These are phyloP conservation scores for Pestalotiopsis sp. DNA, from an alignment of 2,329 filamentous ascomycete species.

Conservation along the genomic window DNA sequence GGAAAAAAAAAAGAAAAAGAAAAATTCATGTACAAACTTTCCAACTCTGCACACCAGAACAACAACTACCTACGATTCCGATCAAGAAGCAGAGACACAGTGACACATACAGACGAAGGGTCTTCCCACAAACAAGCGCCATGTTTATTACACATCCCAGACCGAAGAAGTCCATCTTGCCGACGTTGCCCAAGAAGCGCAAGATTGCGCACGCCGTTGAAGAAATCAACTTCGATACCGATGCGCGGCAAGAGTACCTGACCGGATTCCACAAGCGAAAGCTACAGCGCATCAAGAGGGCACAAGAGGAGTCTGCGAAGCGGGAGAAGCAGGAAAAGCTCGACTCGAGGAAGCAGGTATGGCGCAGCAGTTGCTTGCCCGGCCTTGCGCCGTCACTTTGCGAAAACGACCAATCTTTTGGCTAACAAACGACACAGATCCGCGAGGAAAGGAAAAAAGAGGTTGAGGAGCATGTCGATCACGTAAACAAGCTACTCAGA, in stretches of 20 bases:
- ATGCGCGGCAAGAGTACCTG: slow-evolving; percentile 82
- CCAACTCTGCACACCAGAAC: not conserved
- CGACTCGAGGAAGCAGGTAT: slow-evolving; percentile 74
- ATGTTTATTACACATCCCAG: slow-evolving; percentile 60
- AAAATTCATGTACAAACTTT: not conserved
- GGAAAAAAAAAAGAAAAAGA: slow-evolving; percentile 8
- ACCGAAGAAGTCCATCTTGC: slow-evolving; percentile 59
- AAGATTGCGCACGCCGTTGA: slow-evolving; percentile 66
- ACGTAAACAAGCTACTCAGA: slow-evolving; percentile 71
- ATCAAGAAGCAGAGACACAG: not conserved
- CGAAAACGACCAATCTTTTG: not conserved
- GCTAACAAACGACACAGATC: slow-evolving; percentile 55
- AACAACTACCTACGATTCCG: not conserved
- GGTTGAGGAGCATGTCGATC: slow-evolving; percentile 78
- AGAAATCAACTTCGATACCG: slow-evolving; percentile 83
- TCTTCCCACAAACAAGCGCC: not conserved
- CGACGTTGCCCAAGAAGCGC: slow-evolving; percentile 67
- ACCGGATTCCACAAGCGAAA: slow-evolving; percentile 98
- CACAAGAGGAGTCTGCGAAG: slow-evolving; percentile 79
- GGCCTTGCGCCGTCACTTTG: not conserved
- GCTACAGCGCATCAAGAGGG: slow-evolving; percentile 79
- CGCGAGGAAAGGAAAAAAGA: slow-evolving; percentile 82
- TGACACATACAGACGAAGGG: slow-evolving; percentile 7
- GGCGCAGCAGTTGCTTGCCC: slow-evolving; percentile 17
- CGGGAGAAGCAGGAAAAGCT: slow-evolving; percentile 78